These are phyloP conservation scores for Russula abietina DNA, from an alignment of 768 basidiomycete genomes.

Conservation along the genomic window DNA sequence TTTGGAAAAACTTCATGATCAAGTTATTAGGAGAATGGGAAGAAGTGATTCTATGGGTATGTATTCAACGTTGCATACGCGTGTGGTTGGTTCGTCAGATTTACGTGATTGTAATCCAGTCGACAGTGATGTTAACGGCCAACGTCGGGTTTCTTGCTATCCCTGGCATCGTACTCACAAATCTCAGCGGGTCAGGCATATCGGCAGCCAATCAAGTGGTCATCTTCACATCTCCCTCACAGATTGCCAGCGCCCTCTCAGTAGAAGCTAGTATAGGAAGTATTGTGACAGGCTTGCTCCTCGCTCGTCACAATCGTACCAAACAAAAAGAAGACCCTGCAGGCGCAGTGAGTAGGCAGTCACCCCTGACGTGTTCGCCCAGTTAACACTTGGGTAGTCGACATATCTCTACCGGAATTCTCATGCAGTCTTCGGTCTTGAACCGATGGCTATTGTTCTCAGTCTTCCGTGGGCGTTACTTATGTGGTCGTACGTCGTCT, in stretches of 20 bases:
- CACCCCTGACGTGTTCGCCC: background rate
- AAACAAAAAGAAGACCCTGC: constrained; percentile 4
- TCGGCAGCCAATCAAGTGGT: background rate
- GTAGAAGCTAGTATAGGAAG: constrained; percentile 12
- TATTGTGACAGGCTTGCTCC: constrained; percentile 18
- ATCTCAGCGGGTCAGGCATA: background rate
- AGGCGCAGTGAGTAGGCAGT: constrained; percentile 11
- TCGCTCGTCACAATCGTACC: constrained; percentile 17
- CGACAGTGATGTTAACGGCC: constrained; percentile 33
- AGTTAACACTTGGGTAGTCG: background rate
- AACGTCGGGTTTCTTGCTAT: constrained; percentile 35
- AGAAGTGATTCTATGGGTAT: constrained; percentile 14
- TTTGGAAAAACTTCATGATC: constrained; percentile 15
- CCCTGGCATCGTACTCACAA: constrained; percentile 26
- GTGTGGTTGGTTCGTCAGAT: background rate
- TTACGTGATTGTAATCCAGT: constrained; percentile 13
- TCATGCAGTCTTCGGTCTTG: constrained; percentile 6
- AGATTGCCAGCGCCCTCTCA: constrained; percentile 19
- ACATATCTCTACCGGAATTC: constrained; percentile 1
- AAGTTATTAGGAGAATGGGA: constrained; percentile 10
- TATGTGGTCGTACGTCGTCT: constrained; percentile 17
- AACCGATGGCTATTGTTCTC: constrained; percentile 16
- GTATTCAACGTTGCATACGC: background rate
- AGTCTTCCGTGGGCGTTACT: constrained; percentile 17
- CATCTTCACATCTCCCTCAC: background rate